Evolutionary conservation across 345 rosid genomes (phyloP), one percentile per base, ranked within the genome.

Genomic region (Syzygium oleosum): DNA sequence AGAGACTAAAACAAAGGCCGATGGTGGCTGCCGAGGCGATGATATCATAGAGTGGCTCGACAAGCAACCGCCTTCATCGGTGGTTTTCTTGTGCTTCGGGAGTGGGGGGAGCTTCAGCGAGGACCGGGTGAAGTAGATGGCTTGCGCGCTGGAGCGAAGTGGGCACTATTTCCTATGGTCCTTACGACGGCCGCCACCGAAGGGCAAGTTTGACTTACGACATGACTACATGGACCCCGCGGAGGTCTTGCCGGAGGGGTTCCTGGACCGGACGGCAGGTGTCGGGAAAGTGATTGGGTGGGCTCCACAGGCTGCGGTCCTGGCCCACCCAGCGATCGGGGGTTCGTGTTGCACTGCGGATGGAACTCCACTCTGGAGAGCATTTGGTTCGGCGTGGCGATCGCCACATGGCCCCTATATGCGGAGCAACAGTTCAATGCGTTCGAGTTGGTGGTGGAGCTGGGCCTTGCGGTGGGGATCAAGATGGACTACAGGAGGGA

Each of bases 41-140:
- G 73, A 46, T 53, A 52, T 29, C 38, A 65, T 93, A 52, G 53
- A 51, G 31, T 95, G 98, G 98, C 96, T 95, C 7, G 91, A 93
- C 68, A 89, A 89, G 77, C 98, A 94, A 15, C 94, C 96, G 1
- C 58, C 25, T 21, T 87, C 86, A 2, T 91, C 96, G 7, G 96
- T 94, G 23, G 94, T 95, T 87, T 95, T 94, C 87, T 87, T 95
- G 51, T 95, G 96, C 90, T 95, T 95, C 84, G 96, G 98, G 54
- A 94, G 96, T 91, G 51, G 49, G 88, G 98, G 96, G 63, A 78
- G 92, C 61, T 95, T 95, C 65, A 29, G 52, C 54, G 92, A 78
- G 52, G 90, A 88, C 7, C 96, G 93, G 85, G 89, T 92, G n/a
- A 89, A 85, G 65, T 92, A 92, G 12, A 31, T 68, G 4, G 79